Conservation (phyloP, 2,329 filamentous ascomycete genomes). For the Aulographum hederae region DNA sequence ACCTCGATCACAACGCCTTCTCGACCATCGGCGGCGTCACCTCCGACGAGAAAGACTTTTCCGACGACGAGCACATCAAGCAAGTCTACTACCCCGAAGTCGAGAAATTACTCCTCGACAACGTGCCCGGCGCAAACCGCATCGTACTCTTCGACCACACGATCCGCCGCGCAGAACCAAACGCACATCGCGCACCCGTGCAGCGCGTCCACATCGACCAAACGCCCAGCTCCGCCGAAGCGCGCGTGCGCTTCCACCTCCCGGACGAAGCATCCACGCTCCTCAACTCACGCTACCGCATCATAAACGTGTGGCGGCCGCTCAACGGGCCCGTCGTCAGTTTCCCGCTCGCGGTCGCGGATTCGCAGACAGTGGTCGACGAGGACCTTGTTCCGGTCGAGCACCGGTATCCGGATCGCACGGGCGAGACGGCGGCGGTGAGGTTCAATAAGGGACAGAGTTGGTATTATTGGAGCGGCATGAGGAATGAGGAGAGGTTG, state of each 20-base stretch:
- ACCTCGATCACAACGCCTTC: constrained; percentile 60
- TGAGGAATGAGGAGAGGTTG: constrained; percentile 54
- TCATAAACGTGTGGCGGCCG: constrained; percentile 74
- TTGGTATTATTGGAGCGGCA: constrained; percentile 70
- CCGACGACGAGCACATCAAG: constrained; percentile 50
- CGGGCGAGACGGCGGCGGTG: constrained; percentile 58
- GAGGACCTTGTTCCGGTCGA: constrained; percentile 53
- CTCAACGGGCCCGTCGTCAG: constrained; percentile 39
- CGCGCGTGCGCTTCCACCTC: constrained; percentile 51
- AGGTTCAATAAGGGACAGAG: constrained; percentile 40
- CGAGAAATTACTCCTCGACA: constrained; percentile 47
- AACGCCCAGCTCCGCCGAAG: constrained; percentile 44
- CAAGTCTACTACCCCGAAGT: constrained; percentile 72
- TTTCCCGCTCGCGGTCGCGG: constrained; percentile 38
- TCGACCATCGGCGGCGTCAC: constrained; percentile 40
- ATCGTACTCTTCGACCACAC: constrained; percentile 79
- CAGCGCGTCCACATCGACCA: constrained; percentile 69
- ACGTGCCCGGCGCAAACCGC: constrained; percentile 45
- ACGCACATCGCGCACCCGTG: constrained; percentile 49
- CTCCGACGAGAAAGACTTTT: constrained; percentile 41
- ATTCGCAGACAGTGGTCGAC: constrained; percentile 34
- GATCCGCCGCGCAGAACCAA: constrained; percentile 46
- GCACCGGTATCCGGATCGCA: constrained; percentile 53
- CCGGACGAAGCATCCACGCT: constrained; percentile 47
- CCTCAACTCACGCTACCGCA: constrained; percentile 52